A percentile compares a stretch with the other conserved stretches of the same genome.
Conservation (phyloP, 352 stramenopile genomes). For the Globisporangium alternatum region DNA sequence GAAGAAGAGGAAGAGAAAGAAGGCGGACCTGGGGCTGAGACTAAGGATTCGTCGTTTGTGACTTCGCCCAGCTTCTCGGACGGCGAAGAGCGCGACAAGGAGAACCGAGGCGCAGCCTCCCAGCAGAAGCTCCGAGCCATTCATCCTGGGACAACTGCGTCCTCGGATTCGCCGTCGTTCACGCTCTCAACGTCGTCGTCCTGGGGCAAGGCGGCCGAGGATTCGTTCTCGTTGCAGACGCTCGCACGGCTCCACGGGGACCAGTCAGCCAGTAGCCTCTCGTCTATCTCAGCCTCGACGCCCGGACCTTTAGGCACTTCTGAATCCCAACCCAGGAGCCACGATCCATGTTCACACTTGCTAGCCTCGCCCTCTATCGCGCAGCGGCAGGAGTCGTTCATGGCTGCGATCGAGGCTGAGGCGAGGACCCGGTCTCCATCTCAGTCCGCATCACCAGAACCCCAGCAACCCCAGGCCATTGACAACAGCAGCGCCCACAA, state of each 20-base stretch:
- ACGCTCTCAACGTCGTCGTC: conserved; percentile 9
- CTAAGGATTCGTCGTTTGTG: conserved; percentile 20
- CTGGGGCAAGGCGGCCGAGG: conserved; percentile 12
- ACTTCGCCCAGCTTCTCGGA: conserved; percentile 21
- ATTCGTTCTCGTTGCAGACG: conserved; percentile 21
- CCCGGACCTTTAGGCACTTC: not conserved
- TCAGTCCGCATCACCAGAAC: not conserved
- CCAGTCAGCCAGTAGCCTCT: not conserved
- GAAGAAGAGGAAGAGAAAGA: conserved; percentile 26
- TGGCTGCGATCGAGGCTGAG: conserved; percentile 53
- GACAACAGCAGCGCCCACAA: not conserved
- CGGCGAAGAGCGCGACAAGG: conserved; percentile 25
- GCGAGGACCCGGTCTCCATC: conserved; percentile 7
- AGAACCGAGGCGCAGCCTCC: conserved; percentile 17
- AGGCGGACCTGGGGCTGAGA: not conserved
- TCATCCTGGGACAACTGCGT: not conserved
- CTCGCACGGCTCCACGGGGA: conserved; percentile 19
- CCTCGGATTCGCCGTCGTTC: conserved; percentile 6
- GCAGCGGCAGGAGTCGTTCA: conserved; percentile 43
- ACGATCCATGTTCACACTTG: not conserved
- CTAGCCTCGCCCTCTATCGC: conserved; percentile 24
- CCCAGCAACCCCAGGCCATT: not conserved
- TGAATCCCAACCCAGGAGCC: not conserved
- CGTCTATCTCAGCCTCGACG: not conserved
- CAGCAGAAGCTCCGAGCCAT: not conserved